Evolutionary conservation across 2,329 filamentous ascomycete species (phyloP).

Genomic region (Talaromyces marneffei): DNA sequence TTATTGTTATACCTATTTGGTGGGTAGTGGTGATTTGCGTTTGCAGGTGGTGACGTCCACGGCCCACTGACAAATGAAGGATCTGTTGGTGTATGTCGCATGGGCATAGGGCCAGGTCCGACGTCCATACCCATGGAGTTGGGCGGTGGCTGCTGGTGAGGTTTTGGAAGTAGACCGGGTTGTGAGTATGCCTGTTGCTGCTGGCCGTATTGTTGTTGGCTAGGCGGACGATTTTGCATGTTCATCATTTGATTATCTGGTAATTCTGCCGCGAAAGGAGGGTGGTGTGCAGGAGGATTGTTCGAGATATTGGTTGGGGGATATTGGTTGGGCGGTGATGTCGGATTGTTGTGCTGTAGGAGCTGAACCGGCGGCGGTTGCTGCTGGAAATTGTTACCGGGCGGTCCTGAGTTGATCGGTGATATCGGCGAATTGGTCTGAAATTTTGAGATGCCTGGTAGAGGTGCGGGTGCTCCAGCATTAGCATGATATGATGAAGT

Average conservation of each 20-base stretch:
- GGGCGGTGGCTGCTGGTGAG: not conserved
- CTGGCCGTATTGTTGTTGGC: constrained; percentile 1
- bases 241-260: constrained; percentile 9
- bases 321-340: constrained; percentile 1
- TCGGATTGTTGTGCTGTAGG: not conserved
- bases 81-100: constrained; percentile 17
- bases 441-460: not conserved
- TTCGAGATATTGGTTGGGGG: not conserved
- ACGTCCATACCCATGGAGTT: not conserved
- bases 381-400: not conserved
- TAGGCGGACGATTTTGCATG: not conserved
- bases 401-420: not conserved
- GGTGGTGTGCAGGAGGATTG: not conserved
- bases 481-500: not conserved
- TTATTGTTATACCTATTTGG: constrained; percentile 7
- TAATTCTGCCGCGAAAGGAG: constrained; percentile 12
- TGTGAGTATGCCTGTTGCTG: constrained; percentile 1
- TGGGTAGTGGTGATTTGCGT: constrained; percentile 2
- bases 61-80: constrained; percentile 29
- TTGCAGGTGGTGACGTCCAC: constrained; percentile 20
- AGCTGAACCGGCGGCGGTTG: not conserved
- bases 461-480: not conserved
- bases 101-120: constrained; percentile 4
- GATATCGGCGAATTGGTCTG: constrained; percentile 3
- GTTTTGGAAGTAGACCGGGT: not conserved